Percentiles rank a stretch among this genome's conserved stretches.
These are phyloP conservation scores for Mycena rosella DNA, from an alignment of 768 basidiomycete species.

Conservation along the genomic window DNA sequence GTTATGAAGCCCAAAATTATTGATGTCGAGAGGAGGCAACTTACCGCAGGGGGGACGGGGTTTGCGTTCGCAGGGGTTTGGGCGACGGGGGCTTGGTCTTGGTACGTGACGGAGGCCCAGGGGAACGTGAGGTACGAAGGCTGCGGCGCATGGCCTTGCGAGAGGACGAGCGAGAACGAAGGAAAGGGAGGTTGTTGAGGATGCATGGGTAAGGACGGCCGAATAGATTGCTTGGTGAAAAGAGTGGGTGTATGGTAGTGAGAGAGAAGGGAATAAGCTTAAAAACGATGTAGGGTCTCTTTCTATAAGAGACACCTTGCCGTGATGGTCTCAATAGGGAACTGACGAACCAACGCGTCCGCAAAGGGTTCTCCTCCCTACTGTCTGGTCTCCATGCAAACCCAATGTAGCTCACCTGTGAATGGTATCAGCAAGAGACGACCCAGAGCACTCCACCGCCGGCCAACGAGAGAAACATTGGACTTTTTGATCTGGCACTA, in stretches of 20 bases:
- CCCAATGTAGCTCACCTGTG: not conserved
- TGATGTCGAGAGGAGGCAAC: not conserved
- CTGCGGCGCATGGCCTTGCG: constrained; percentile 2
- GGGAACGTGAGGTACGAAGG: constrained; percentile 13
- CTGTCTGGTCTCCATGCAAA: too few relatives aligned
- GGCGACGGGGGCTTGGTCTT: not conserved
- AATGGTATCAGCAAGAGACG: too few relatives aligned
- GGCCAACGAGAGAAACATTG: too few relatives aligned
- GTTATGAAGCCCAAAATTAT: not conserved
- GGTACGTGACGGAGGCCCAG: constrained; percentile 12
- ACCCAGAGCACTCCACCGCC: too few relatives aligned
- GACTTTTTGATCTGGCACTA: too few relatives aligned
- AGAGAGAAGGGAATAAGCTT: not conserved
- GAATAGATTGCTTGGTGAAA: not conserved
- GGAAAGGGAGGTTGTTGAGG: constrained; percentile 1
- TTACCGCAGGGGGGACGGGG: not conserved
- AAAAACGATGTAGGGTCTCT: not conserved
- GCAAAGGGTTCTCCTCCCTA: not conserved
- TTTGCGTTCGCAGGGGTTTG: not conserved
- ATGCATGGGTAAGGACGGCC: not conserved
- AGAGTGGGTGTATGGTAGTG: not conserved
- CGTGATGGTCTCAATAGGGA: not conserved
- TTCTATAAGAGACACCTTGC: not conserved
- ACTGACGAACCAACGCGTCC: too few relatives aligned
- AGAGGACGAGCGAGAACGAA: constrained; percentile 4